These are phyloP conservation scores for Pseudomassariella vexata DNA, from an alignment of 2,329 filamentous ascomycete genomes.

Conservation along the genomic window DNA sequence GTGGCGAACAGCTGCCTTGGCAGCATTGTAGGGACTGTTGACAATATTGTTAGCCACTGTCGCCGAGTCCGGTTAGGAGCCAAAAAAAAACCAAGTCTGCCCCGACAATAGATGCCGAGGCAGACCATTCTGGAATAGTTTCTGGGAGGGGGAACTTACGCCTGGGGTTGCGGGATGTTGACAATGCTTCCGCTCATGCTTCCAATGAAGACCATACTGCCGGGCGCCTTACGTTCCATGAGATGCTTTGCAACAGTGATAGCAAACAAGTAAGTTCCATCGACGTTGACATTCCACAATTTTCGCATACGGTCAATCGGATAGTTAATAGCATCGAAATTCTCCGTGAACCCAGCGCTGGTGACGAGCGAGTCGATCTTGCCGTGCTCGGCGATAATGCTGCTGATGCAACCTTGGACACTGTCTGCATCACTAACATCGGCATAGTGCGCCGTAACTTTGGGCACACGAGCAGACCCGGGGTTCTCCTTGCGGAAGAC, in stretches of 20 bases:
- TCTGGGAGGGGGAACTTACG: constrained; percentile 32
- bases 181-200: constrained; percentile 94
- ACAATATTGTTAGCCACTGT: constrained; percentile 1
- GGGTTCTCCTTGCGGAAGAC: constrained; percentile 78
- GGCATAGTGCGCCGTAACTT: constrained; percentile 82
- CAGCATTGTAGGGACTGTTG: constrained; percentile 73
- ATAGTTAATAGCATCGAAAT: constrained; percentile 87
- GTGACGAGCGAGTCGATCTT: constrained; percentile 90
- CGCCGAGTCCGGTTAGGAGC: background rate
- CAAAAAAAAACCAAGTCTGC: too few species aligned
- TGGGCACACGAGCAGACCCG: constrained; percentile 64
- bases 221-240: constrained; percentile 71
- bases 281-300: constrained; percentile 91
- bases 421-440: constrained; percentile 79
- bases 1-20: constrained; percentile 89
- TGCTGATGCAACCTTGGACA: constrained; percentile 66
- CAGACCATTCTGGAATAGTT: too few species aligned
- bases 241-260: constrained; percentile 80
- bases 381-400: constrained; percentile 66
- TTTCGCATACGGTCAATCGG: constrained; percentile 87
- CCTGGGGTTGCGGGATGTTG: constrained; percentile 92
- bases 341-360: constrained; percentile 94
- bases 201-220: constrained; percentile 90
- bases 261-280: constrained; percentile 85
- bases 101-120: too few species aligned